Conservation (phyloP, 306 rosid genomes). For the Mimosa pudica region DNA sequence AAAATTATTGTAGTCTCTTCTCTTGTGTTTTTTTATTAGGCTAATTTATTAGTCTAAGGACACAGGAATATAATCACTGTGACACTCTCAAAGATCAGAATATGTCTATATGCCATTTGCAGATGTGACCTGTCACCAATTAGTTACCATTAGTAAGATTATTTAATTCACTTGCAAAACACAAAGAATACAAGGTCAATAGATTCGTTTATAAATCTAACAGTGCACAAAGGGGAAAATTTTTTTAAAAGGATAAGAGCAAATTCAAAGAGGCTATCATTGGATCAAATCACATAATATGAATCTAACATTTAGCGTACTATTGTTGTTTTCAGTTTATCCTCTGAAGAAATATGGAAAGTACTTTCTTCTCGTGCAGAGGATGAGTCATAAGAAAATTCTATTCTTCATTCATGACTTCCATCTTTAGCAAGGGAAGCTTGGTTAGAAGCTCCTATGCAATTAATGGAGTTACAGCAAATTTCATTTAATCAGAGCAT, state of each 20-base stretch:
- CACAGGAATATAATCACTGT: conserved; percentile 43
- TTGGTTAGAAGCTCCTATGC: conserved; percentile 34
- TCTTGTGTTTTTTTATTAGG: conserved; percentile 9
- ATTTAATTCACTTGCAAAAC: conserved; percentile 2
- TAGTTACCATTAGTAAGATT: conserved; percentile 10
- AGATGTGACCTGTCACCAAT: conserved; percentile 35
- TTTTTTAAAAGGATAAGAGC: background rate
- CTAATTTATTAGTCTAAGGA: conserved; percentile 24
- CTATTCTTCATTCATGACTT: background rate
- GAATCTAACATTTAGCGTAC: background rate
- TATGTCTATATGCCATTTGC: conserved; percentile 32
- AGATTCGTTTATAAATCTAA: background rate
- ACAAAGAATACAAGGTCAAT: background rate
- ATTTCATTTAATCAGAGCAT: conserved; percentile 37
- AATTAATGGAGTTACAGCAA: conserved; percentile 43
- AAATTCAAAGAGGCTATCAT: background rate
- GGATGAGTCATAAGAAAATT: background rate
- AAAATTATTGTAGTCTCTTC: conserved; percentile 18
- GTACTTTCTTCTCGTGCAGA: background rate
- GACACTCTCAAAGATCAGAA: background rate
- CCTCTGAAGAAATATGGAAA: conserved; percentile 21
- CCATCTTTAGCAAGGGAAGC: background rate
- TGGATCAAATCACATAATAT: background rate
- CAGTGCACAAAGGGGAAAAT: background rate
- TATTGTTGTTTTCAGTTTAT: background rate